phyloP scores from a whole-genome alignment of 495 filamentous ascomycete species.

The Penicillium malachiteum region DNA sequence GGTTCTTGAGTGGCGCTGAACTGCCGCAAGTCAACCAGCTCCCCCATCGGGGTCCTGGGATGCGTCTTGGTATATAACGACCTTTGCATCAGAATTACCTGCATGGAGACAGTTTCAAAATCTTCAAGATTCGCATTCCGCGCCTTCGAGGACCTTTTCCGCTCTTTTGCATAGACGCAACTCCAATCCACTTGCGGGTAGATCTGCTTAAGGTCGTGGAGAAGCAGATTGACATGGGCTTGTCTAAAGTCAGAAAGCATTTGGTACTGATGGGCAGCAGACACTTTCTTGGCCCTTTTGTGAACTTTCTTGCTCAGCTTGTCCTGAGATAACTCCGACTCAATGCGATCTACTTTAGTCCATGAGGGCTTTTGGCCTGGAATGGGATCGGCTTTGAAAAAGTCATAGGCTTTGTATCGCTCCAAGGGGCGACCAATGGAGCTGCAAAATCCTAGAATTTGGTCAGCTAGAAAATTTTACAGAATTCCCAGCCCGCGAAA shows the following conservation, averaged over 20 bases:
- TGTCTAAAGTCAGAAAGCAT: constrained; percentile 25
- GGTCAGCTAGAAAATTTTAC: too few species aligned
- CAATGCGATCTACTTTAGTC: constrained; percentile 28
- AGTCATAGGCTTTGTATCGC: constrained; percentile 34
- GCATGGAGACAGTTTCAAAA: constrained; percentile 34
- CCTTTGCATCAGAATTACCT: constrained; percentile 37
- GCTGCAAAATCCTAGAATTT: too few species aligned
- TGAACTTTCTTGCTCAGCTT: constrained; percentile 32
- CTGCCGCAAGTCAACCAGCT: constrained; percentile 15
- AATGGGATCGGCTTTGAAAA: constrained; percentile 32
- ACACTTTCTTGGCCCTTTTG: constrained; percentile 26
- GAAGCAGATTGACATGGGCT: constrained; percentile 34
- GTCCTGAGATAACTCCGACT: constrained; percentile 31
- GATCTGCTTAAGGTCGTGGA: constrained; percentile 26
- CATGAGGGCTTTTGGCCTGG: constrained; percentile 31
- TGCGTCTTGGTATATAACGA: constrained; percentile 13
- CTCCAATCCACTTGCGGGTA: constrained; percentile 34
- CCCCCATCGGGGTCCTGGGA: constrained; percentile 15
- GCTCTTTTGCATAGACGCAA: constrained; percentile 37
- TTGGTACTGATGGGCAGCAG: constrained; percentile 33
- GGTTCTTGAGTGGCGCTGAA: neutral
- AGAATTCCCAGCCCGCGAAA: too few species aligned
- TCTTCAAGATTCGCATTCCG: constrained; percentile 28
- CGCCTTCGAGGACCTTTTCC: constrained; percentile 22
- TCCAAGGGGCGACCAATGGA: neutral